phyloP scores from a whole-genome alignment of 345 rosid genomes.

The Kernera saxatilis region DNA sequence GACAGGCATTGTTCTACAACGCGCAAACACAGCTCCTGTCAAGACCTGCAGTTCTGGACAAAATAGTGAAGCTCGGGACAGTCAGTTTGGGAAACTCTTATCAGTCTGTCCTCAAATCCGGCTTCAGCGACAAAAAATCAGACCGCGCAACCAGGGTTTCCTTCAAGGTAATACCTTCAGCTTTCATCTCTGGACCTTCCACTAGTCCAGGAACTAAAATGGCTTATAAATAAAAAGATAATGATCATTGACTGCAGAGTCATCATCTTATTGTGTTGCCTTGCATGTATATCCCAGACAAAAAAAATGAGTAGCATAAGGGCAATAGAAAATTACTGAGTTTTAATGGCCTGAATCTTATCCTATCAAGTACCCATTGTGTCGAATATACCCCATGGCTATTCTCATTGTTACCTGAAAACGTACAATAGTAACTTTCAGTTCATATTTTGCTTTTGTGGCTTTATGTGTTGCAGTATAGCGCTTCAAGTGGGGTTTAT shows the following conservation, averaged over 20 bases:
- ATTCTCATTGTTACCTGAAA: neutral
- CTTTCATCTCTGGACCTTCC: neutral
- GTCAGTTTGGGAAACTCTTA: slow-evolving; percentile 51
- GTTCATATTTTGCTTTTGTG: neutral
- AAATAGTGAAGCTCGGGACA: slow-evolving; percentile 47
- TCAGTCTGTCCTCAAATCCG: slow-evolving; percentile 40
- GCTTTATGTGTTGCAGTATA: slow-evolving; percentile 39
- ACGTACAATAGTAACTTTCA: neutral
- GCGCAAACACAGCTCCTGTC: slow-evolving; percentile 45
- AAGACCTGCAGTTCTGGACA: slow-evolving; percentile 42
- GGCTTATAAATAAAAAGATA: neutral
- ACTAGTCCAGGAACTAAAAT: neutral
- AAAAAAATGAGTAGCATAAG: neutral
- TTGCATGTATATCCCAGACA: neutral
- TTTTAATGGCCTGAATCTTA: neutral
- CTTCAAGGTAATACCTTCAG: slow-evolving; percentile 50
- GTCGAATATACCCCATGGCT: neutral
- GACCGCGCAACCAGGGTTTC: slow-evolving; percentile 70
- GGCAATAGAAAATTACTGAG: neutral
- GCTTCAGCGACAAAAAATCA: slow-evolving; percentile 43
- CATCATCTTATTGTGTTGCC: neutral
- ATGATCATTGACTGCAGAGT: neutral
- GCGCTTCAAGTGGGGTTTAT: slow-evolving; percentile 44
- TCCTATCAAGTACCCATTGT: neutral
- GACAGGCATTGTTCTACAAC: slow-evolving; percentile 63